Base-by-base conservation (phyloP, 208 protist genomes). In the Leishmania turanica region DNA sequence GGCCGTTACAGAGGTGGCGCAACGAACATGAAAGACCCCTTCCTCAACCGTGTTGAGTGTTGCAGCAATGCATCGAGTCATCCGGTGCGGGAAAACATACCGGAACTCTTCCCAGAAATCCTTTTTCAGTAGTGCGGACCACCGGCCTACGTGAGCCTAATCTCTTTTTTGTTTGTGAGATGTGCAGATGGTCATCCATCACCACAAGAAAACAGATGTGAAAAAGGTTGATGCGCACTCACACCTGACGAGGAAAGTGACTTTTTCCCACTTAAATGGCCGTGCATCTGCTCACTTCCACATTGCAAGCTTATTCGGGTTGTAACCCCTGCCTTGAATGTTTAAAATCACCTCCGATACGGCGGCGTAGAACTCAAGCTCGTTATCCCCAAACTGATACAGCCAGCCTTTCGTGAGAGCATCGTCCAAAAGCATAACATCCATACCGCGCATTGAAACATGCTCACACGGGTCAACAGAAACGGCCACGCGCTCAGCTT, bases 391-490 rank as follows among this genome's bases (percentile, higher is more conserved):
- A 64, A 88, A 84, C 65, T 80, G 81, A 70, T 88, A 74, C 37
- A 96, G 75, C 91, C 93, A 98, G 17, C 93, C 93, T 40, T 84
- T 84, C 27, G 90, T 89, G 11, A 96, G 80, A 6, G 87, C 90
- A 62, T 98, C 95, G 56, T 98, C 92, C 21, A 98, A 77, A 7
- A 98, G 86, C 88, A 94, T 91, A 81, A 98, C 87, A 49, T 98
- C 95, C 27, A 96, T 86, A 13, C 85, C 95, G 9, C 89, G 87
- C 93, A 97, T 96, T 24, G 91, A 91, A 2, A 97, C 86, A 77
- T 91, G 86, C 68, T 84, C 76, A 68, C 95, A 97, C 0, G 92
- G 91, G 65, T 92, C 89, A 9, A 90, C 84, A 75, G 82, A 81
- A 64, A 84, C 77, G 0, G 82, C 81, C 0, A 77, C 31, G 34